phyloP scores from a whole-genome alignment of 1,284 basidiomycete genomes.

The Ganoderma leucocontextum region DNA sequence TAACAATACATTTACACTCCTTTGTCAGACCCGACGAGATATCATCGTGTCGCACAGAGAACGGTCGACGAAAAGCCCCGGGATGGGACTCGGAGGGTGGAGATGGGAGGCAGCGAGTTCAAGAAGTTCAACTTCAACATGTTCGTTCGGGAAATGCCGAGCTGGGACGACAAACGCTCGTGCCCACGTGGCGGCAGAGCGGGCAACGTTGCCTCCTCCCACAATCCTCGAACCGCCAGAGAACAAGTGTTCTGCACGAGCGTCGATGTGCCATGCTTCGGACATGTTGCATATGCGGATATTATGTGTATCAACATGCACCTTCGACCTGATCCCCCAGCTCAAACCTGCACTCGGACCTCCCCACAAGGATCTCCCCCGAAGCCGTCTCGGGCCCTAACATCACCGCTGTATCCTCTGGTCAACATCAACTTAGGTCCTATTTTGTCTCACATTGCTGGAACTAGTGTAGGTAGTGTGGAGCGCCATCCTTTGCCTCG shows the following conservation, averaged over 20 bases:
- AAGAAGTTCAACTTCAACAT: neutral
- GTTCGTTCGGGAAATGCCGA: neutral
- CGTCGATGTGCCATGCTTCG: conserved; percentile 3
- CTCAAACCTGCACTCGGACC: neutral
- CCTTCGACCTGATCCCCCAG: neutral
- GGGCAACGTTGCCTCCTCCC: neutral
- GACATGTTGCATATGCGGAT: neutral
- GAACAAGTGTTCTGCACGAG: conserved; percentile 2
- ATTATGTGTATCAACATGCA: neutral
- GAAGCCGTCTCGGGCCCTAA: no score
- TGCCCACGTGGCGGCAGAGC: neutral
- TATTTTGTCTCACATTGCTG: no score
- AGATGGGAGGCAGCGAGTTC: neutral
- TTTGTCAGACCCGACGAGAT: neutral
- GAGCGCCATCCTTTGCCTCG: no score
- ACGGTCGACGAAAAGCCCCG: neutral
- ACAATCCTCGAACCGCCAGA: neutral
- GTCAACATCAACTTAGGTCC: no score
- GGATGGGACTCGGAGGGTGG: neutral
- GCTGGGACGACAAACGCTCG: neutral
- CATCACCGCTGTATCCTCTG: no score
- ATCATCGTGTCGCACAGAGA: neutral
- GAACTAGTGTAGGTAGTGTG: no score
- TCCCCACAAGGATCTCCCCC: neutral
- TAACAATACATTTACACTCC: neutral